Conservation (phyloP, 495 filamentous ascomycete species). For the Xylaria curta region DNA sequence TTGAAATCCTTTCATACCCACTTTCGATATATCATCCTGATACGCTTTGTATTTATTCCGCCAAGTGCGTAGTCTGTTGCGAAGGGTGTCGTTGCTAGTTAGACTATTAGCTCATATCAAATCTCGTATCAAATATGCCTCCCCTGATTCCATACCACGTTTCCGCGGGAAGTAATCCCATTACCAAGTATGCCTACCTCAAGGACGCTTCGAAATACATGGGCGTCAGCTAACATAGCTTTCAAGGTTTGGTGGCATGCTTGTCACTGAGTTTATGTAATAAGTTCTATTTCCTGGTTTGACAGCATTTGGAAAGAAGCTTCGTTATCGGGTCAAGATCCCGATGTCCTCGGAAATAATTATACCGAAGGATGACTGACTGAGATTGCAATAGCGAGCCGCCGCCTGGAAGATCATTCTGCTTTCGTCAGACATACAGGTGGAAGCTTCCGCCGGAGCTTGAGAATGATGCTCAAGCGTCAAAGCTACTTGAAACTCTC, state of each 20-base stretch:
- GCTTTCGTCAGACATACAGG: conserved; percentile 14
- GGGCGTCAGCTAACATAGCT: neutral
- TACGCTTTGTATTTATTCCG: neutral
- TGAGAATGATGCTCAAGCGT: neutral
- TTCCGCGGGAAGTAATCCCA: conserved; percentile 8
- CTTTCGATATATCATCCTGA: neutral
- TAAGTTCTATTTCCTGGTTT: neutral
- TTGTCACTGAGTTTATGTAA: conserved; percentile 3
- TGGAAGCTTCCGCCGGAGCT: conserved; percentile 5
- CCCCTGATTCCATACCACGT: conserved; percentile 6
- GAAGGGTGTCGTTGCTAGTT: neutral
- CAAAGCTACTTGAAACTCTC: neutral
- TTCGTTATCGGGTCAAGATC: neutral
- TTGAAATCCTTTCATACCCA: neutral
- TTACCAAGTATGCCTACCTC: neutral
- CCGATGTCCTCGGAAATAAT: neutral
- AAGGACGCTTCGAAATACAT: neutral
- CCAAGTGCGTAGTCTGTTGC: neutral
- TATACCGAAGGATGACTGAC: neutral
- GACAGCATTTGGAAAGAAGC: neutral
- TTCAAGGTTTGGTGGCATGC: conserved; percentile 4
- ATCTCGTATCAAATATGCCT: conserved; percentile 4
- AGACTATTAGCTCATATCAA: neutral
- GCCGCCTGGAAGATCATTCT: conserved; percentile 15
- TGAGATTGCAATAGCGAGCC: neutral